Percentiles rank a stretch among this genome's conserved stretches.
phyloP scores from a whole-genome alignment of 345 rosid genomes.

The Durio zibethinus region DNA sequence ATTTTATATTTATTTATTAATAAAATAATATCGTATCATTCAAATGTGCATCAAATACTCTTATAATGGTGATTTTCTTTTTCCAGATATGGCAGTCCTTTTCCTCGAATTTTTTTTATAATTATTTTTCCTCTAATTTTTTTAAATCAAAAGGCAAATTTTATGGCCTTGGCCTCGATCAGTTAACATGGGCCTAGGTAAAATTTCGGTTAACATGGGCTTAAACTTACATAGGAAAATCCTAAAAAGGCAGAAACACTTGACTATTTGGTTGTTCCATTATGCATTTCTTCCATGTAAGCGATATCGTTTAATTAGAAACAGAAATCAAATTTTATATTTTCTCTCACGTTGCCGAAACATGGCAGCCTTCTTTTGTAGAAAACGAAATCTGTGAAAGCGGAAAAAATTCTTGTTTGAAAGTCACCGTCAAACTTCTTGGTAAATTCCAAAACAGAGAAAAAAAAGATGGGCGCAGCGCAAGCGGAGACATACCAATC shows the following conservation, averaged over 20 bases:
- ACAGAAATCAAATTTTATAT: no score
- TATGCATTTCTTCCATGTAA: neutral
- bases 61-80: no score
- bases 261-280: neutral
- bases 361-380: neutral
- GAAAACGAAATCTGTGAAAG: neutral
- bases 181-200: neutral
- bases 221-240: no score
- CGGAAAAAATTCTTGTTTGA: neutral
- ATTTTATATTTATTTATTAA: no score
- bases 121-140: neutral
- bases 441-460: neutral
- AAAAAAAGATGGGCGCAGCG: conserved; percentile 43
- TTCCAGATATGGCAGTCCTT: neutral
- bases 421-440: conserved; percentile 25
- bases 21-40: no score
- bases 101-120: no score
- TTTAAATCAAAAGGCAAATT: neutral
- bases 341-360: neutral
- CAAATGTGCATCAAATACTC: no score
- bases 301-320: neutral
- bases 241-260: no score
- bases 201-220: no score
- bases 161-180: neutral
- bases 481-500: conserved; percentile 50